Percentiles rank a stretch among this genome's conserved stretches.
These are phyloP conservation scores for Pythium pyrilobum DNA, from an alignment of 352 stramenopile species.

Conservation along the genomic window DNA sequence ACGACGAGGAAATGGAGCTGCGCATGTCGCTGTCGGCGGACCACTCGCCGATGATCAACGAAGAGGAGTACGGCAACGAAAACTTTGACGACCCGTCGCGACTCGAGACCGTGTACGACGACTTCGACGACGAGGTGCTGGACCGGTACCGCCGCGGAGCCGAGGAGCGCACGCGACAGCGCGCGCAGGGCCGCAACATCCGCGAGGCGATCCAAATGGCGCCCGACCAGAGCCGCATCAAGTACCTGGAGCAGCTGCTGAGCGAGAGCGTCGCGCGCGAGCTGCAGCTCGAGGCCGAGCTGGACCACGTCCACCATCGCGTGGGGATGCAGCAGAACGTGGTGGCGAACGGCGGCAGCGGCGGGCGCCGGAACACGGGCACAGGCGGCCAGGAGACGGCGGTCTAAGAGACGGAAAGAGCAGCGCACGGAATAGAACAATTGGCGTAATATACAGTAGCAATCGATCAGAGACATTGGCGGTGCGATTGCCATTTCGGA, in stretches of 20 bases:
- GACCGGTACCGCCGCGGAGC: conserved; percentile 52
- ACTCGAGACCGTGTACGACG: conserved; percentile 18
- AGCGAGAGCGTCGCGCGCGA: conserved; percentile 80
- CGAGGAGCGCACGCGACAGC: conserved; percentile 74
- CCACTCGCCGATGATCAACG: conserved; percentile 12
- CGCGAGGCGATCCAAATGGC: conserved; percentile 69
- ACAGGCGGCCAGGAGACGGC: conserved; percentile 12
- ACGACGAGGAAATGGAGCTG: conserved; percentile 53
- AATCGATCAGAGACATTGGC: conserved; percentile 16
- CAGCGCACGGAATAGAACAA: conserved; percentile 17
- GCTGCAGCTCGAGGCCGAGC: conserved; percentile 74
- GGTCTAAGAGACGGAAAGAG: not conserved
- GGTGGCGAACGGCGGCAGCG: conserved; percentile 3
- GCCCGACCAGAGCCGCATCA: conserved; percentile 79
- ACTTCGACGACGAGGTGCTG: conserved; percentile 42
- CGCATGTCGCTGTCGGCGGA: conserved; percentile 13
- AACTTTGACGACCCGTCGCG: conserved; percentile 14
- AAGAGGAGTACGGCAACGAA: conserved; percentile 24
- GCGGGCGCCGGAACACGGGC: conserved; percentile 11
- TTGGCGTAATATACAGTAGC: conserved; percentile 26
- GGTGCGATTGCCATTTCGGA: too few relatives aligned
- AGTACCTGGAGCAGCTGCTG: conserved; percentile 83
- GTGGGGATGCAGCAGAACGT: conserved; percentile 19
- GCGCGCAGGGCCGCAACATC: conserved; percentile 69
- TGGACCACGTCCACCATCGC: conserved; percentile 62